Conservation (phyloP, 1,139 yeast species). For the Blastobotrys malaysiensis region DNA sequence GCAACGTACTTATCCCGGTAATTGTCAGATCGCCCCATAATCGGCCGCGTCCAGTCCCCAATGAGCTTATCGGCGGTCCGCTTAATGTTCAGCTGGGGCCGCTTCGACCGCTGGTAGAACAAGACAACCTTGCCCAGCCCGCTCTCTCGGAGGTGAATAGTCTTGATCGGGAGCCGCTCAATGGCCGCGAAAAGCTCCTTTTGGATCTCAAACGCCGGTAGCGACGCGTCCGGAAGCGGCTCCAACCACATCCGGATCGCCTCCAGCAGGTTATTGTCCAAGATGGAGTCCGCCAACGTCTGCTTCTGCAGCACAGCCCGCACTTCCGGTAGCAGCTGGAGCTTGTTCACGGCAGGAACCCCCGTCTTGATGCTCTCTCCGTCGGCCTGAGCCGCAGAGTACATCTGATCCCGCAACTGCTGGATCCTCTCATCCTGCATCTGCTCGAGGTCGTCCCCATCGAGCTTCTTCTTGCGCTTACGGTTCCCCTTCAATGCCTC, state of each 20-base stretch:
- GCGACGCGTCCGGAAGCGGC: slow-evolving; percentile 94
- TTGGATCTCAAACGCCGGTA: slow-evolving; percentile 96
- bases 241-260: slow-evolving; percentile 96
- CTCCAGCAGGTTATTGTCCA: slow-evolving; percentile 89
- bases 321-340: slow-evolving; percentile 76
- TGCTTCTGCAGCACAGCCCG: slow-evolving; percentile 71
- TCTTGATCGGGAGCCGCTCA: slow-evolving; percentile 79
- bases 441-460: slow-evolving; percentile 89
- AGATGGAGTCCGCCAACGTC: slow-evolving; percentile 77
- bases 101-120: slow-evolving; percentile 86
- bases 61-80: slow-evolving; percentile 84
- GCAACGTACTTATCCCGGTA: slow-evolving; percentile 82
- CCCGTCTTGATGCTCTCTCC: slow-evolving; percentile 67
- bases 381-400: slow-evolving; percentile 85
- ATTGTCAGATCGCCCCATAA: slow-evolving; percentile 91
- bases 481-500: slow-evolving; percentile 59
- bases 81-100: slow-evolving; percentile 82
- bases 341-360: slow-evolving; percentile 79
- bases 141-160: slow-evolving; percentile 89
- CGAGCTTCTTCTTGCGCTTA: slow-evolving; percentile 47
- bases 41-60: slow-evolving; percentile 98
- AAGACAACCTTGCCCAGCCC: slow-evolving; percentile 92
- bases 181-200: slow-evolving; percentile 75
- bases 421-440: slow-evolving; percentile 91
- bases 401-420: slow-evolving; percentile 81